Evolutionary conservation across 192 early-diverging fungal genomes (phyloP).

Genomic region (Podila epicladia): DNA sequence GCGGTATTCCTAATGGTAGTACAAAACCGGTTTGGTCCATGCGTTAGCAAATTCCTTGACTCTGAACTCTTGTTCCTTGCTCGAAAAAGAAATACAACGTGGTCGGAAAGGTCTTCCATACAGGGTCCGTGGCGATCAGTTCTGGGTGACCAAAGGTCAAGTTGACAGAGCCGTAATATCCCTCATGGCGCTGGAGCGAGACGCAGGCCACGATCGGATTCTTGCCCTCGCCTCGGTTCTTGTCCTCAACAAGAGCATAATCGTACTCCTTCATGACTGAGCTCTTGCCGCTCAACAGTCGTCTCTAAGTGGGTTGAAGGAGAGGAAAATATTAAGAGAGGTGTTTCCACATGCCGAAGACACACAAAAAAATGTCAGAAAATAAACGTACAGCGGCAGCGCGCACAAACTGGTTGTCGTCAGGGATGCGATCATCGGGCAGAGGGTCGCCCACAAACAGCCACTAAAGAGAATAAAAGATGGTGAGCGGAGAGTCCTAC

Average conservation of each 20-base stretch:
- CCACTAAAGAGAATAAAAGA: constrained; percentile 18
- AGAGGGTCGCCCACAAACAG: constrained; percentile 14
- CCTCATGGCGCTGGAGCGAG: constrained; percentile 13
- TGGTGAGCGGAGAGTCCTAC: neutral
- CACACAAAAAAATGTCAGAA: neutral
- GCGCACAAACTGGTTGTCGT: constrained; percentile 5
- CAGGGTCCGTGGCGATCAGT: constrained; percentile 19
- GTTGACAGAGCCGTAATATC: constrained; percentile 21
- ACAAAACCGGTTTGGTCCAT: too few relatives aligned
- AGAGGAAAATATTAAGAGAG: neutral
- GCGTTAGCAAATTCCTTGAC: too few relatives aligned
- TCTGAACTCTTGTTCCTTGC: too few relatives aligned
- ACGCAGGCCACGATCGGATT: constrained; percentile 34
- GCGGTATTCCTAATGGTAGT: neutral
- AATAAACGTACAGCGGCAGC: constrained; percentile 13
- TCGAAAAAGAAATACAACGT: too few relatives aligned
- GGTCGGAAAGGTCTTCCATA: neutral
- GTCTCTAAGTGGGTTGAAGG: constrained; percentile 4
- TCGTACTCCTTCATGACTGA: constrained; percentile 21
- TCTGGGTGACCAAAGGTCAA: constrained; percentile 26
- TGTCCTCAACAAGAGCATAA: constrained; percentile 35
- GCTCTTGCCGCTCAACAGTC: constrained; percentile 23
- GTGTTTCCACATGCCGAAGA: neutral
- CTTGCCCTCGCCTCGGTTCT: constrained; percentile 3
- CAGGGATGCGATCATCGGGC: constrained; percentile 13